These are phyloP conservation scores for Chalara sp. DNA, from an alignment of 2,329 filamentous ascomycete species.

Conservation along the genomic window DNA sequence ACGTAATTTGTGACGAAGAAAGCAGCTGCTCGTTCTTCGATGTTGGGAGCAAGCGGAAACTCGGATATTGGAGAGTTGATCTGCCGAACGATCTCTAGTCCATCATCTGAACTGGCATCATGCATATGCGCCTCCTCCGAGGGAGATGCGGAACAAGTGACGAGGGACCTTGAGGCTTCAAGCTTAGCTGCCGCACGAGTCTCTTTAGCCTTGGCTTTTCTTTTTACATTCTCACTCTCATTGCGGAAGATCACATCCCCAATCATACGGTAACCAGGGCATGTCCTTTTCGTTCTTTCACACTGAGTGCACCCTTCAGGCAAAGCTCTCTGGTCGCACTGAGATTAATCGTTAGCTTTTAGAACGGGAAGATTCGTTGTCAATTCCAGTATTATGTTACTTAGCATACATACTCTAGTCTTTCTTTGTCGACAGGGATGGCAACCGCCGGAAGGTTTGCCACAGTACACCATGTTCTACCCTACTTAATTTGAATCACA, in stretches of 20 bases:
- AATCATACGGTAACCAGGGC: slow-evolving; percentile 48
- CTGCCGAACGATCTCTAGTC: not conserved
- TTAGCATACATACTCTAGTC: slow-evolving; percentile 36
- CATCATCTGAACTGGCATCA: not conserved
- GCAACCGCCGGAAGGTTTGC: slow-evolving; percentile 50
- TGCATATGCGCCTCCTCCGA: not conserved
- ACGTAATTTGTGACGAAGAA: slow-evolving; percentile 20
- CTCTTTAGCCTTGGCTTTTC: slow-evolving; percentile 32
- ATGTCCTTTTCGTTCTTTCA: slow-evolving; percentile 42
- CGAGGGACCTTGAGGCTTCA: not conserved
- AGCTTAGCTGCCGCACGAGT: slow-evolving; percentile 2
- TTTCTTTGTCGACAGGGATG: slow-evolving; percentile 49
- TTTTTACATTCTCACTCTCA: slow-evolving; percentile 49
- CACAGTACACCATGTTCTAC: slow-evolving; percentile 46
- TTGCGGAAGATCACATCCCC: slow-evolving; percentile 53
- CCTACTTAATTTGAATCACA: not conserved
- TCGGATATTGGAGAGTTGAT: not conserved
- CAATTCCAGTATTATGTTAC: too few species aligned
- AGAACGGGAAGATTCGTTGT: too few species aligned
- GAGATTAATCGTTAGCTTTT: not conserved
- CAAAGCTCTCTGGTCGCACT: slow-evolving; percentile 43
- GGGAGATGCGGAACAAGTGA: not conserved
- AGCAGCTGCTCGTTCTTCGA: slow-evolving; percentile 21
- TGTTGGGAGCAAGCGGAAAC: slow-evolving; percentile 20
- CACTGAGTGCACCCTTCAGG: slow-evolving; percentile 46